Evolutionary conservation across 2,329 filamentous ascomycete genomes (phyloP).

Genomic region (Tolypocladium amazonense): DNA sequence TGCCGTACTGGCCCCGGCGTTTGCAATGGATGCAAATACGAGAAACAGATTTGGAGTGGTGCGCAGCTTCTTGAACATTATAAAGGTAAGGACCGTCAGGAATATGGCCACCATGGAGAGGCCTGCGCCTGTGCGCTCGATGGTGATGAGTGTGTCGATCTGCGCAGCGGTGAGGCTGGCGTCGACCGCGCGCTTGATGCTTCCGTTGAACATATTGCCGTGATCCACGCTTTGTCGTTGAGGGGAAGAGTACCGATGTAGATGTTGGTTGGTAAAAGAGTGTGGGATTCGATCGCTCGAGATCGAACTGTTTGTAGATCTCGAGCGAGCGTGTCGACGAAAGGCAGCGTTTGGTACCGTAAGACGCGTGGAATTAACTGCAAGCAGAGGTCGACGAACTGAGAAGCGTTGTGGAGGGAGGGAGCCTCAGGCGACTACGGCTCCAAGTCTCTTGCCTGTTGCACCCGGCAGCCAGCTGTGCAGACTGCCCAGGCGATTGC

Average conservation of each 20-base stretch:
- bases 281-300: not conserved
- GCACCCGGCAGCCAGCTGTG: not conserved
- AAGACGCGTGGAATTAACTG: too few relatives aligned
- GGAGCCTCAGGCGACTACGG: not conserved
- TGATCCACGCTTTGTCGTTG: too few relatives aligned
- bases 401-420: not conserved
- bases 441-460: not conserved
- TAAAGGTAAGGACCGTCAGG: constrained; percentile 38
- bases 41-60: constrained; percentile 46
- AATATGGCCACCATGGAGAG: constrained; percentile 41
- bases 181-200: not conserved
- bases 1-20: constrained; percentile 46
- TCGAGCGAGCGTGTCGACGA: not conserved
- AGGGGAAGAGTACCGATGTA: too few relatives aligned
- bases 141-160: constrained; percentile 33
- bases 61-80: constrained; percentile 37
- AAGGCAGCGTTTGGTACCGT: not conserved
- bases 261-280: not conserved
- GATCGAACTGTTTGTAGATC: too few relatives aligned
- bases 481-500: not conserved
- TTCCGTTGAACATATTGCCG: not conserved
- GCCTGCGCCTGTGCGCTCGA: constrained; percentile 42
- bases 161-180: constrained; percentile 21
- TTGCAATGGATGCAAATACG: constrained; percentile 24
- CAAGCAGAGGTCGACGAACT: not conserved